Evolutionary conservation across 2,329 filamentous ascomycete genomes (phyloP), one percentile per base, ranked within the genome.

Genomic region (Canariomyces notabilis): DNA sequence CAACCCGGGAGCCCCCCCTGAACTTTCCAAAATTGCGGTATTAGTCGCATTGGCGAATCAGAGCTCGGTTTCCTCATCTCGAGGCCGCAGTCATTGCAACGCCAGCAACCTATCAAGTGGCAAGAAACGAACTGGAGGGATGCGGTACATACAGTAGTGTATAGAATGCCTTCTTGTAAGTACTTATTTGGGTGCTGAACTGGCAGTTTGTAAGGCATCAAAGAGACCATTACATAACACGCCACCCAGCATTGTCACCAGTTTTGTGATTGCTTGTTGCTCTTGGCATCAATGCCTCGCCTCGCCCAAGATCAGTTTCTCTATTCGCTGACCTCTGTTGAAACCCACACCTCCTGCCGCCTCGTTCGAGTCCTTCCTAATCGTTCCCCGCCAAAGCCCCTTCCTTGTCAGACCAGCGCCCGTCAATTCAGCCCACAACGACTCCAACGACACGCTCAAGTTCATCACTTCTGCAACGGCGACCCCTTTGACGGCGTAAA

Each of bases 401-500:
- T 2, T 22, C 5, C 14, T 14, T 26, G 9, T 9, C 40, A 16
- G 7, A 4, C 31, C 22, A 21, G n/a, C n/a, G n/a, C n/a, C n/a
- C n/a, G n/a, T n/a, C n/a, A n/a, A n/a, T n/a, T n/a, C n/a, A n/a
- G n/a, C n/a, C n/a, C n/a, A n/a, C n/a, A n/a, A n/a, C n/a, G n/a
- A n/a, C n/a, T n/a, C n/a, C n/a, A n/a, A n/a, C n/a, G n/a, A n/a
- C n/a, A n/a, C n/a, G n/a, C n/a, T n/a, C n/a, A n/a, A 26, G 18
- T n/a, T 21, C 12, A 32, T 42, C 36, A 42, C 39, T 42, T 43
- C 22, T 35, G 35, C 40, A 49, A 35, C 12, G 46, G 46, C 23
- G 50, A 52, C 33, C 42, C 44, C 40, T 48, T 50, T 15, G 26
- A 19, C 22, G 46, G 42, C 42, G 45, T 46, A 37, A 48, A 51